Evolutionary conservation across 441 rosid species (phyloP).

Genomic region (Macaranga tanarius): DNA sequence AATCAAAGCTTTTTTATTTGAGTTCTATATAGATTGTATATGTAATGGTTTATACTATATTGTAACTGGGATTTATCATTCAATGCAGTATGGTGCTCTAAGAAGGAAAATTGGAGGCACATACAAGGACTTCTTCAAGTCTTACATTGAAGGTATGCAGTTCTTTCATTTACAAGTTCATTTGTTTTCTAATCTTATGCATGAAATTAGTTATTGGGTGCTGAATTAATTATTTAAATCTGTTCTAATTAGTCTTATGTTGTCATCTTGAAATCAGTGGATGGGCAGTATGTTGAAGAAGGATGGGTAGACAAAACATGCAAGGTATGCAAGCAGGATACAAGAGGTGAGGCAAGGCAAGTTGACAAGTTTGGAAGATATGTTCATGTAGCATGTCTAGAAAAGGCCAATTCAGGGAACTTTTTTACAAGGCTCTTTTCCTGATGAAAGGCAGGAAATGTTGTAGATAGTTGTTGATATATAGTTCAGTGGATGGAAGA

Average conservation of each 20-base stretch:
- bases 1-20: background rate
- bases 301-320: slow-evolving; percentile 98
- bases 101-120: slow-evolving; percentile 96
- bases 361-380: slow-evolving; percentile 80
- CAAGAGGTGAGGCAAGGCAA: slow-evolving; percentile 72
- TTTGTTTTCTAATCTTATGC: background rate
- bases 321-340: slow-evolving; percentile 84
- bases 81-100: slow-evolving; percentile 80
- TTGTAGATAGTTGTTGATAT: background rate
- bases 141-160: slow-evolving; percentile 63
- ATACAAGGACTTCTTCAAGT: slow-evolving; percentile 89
- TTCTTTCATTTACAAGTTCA: background rate
- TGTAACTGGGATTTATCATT: background rate
- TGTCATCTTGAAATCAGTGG: slow-evolving; percentile 46
- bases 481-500: too few species aligned
- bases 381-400: slow-evolving; percentile 69
- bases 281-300: slow-evolving; percentile 85
- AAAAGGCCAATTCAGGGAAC: slow-evolving; percentile 61
- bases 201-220: too few species aligned
- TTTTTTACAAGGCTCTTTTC: slow-evolving; percentile 72
- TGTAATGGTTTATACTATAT: background rate
- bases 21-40: background rate
- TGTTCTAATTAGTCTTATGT: background rate
- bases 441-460: slow-evolving; percentile 18
- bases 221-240: background rate